Percentiles rank a stretch among this genome's conserved stretches.
These are phyloP conservation scores for Abrus precatorius DNA, from an alignment of 306 rosid species.

Conservation along the genomic window DNA sequence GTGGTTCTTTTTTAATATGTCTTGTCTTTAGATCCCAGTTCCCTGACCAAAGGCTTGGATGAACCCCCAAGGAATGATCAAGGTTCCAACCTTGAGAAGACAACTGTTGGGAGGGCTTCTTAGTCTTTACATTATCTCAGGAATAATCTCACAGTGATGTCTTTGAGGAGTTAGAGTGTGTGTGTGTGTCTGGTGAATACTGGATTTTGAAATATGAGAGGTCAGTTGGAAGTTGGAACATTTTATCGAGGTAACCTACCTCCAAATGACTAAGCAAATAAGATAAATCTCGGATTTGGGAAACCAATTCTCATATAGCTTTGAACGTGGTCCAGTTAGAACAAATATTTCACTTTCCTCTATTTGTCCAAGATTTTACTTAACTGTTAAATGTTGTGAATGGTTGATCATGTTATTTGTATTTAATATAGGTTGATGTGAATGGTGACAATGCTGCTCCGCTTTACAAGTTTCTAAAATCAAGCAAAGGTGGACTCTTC, in stretches of 20 bases:
- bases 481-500: slow-evolving; percentile 93
- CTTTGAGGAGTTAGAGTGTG: too few species aligned
- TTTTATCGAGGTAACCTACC: background rate
- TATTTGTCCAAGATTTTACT: background rate
- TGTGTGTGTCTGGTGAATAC: too few species aligned
- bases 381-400: background rate
- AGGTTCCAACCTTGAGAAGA: background rate
- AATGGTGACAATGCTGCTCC: slow-evolving; percentile 82
- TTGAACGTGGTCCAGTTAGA: background rate
- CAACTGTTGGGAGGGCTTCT: background rate
- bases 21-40: background rate
- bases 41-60: background rate
- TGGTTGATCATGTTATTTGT: slow-evolving; percentile 4
- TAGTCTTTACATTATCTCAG: background rate
- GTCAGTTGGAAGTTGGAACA: background rate
- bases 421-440: slow-evolving; percentile 73
- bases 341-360: slow-evolving; percentile 10
- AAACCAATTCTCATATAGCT: background rate
- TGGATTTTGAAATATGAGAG: background rate
- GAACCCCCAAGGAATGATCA: background rate
- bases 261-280: background rate
- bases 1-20: background rate
- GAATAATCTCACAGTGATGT: background rate
- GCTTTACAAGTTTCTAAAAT: slow-evolving; percentile 81
- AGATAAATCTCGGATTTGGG: background rate